phyloP scores from a whole-genome alignment of 106 monocot genomes.

The Agapanthus africanus region DNA sequence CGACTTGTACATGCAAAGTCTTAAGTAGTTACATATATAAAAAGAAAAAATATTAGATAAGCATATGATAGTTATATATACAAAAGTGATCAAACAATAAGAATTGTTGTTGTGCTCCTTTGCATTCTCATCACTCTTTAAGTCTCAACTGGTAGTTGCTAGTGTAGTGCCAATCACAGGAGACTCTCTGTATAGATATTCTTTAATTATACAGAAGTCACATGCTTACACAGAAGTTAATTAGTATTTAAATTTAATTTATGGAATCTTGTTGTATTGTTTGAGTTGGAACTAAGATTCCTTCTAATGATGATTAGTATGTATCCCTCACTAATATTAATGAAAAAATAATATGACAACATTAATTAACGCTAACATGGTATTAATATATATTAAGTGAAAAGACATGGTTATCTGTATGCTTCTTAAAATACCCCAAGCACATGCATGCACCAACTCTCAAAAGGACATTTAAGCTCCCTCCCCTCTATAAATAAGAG shows the following conservation, averaged over 20 bases:
- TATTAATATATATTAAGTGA: constrained; percentile 5
- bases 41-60: no score
- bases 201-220: constrained; percentile 1
- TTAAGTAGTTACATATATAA: no score
- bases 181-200: no score
- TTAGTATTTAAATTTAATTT: background rate
- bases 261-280: constrained; percentile 4
- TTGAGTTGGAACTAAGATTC: constrained; percentile 12
- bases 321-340: background rate
- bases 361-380: constrained; percentile 9
- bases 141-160: no score
- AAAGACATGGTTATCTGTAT: background rate
- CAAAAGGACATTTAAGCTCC: background rate
- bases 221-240: background rate
- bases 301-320: constrained; percentile 8
- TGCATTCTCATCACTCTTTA: no score
- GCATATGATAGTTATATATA: no score
- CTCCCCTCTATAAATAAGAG: constrained; percentile 2
- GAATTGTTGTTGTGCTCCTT: no score
- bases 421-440: background rate
- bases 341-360: background rate
- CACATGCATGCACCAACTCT: no score
- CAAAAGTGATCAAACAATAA: no score
- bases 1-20: no score
- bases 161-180: no score